Evolutionary conservation across 1,284 basidiomycete species (phyloP).

Genomic region (Schizophyllum amplum): DNA sequence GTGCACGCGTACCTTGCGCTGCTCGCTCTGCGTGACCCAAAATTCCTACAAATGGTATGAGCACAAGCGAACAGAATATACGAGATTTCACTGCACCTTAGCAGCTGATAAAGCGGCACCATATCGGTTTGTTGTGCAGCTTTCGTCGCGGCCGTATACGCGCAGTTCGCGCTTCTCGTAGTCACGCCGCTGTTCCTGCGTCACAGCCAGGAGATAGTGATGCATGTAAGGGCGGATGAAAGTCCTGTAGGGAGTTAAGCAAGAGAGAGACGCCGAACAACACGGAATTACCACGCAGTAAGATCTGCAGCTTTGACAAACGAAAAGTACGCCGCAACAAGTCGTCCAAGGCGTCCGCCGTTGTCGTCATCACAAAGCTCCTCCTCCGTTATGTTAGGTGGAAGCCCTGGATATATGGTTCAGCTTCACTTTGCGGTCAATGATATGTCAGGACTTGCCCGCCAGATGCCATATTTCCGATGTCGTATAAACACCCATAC

Average conservation of each 20-base stretch:
- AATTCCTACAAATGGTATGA: too few species aligned
- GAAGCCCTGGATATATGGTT: background rate
- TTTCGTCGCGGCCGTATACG: background rate
- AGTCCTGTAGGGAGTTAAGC: background rate
- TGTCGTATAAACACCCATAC: background rate
- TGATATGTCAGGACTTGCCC: background rate
- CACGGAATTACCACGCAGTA: background rate
- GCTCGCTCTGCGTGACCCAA: too few species aligned
- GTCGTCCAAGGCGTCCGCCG: background rate
- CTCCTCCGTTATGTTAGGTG: background rate
- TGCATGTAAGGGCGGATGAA: background rate
- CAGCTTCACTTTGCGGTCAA: background rate
- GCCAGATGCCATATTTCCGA: background rate
- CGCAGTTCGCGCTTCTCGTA: background rate
- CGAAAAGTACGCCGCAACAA: background rate
- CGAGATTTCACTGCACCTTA: too few species aligned
- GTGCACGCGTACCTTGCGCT: too few species aligned
- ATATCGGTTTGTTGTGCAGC: background rate
- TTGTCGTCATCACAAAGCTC: background rate
- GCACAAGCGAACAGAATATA: background rate
- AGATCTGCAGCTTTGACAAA: background rate
- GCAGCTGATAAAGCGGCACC: background rate
- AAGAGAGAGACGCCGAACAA: background rate
- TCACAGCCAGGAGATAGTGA: background rate
- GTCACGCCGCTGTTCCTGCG: background rate